These are phyloP conservation scores for Diaporthe vaccinii DNA, from an alignment of 2,329 filamentous ascomycete genomes.

Conservation along the genomic window DNA sequence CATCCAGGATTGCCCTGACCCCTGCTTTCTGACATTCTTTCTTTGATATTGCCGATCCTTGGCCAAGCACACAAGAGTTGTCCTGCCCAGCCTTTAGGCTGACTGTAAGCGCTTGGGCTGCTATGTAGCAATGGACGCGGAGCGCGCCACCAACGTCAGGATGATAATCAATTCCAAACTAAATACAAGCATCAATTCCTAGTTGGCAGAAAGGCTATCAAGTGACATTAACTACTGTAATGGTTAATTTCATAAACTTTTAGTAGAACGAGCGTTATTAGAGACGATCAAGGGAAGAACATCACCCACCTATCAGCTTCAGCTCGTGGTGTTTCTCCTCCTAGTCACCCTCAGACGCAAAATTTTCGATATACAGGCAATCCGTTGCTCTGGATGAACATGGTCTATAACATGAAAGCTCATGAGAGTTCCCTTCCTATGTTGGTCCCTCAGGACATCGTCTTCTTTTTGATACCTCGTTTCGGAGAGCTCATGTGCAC, in stretches of 20 bases:
- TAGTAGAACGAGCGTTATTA: background rate
- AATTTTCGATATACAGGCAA: background rate
- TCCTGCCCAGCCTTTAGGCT: slow-evolving; percentile 1
- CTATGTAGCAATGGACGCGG: background rate
- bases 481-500: background rate
- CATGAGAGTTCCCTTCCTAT: background rate
- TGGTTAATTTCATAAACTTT: background rate
- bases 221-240: background rate
- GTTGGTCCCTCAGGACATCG: background rate
- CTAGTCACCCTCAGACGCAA: background rate
- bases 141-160: slow-evolving; percentile 5
- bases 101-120: background rate
- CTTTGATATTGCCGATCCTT: background rate
- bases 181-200: background rate
- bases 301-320: background rate
- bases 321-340: too few relatives aligned
- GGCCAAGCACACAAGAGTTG: background rate
- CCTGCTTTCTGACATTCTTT: background rate
- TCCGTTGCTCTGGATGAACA: background rate
- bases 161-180: background rate
- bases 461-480: background rate
- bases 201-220: background rate
- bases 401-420: background rate
- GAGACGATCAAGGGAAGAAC: background rate
- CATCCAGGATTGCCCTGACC: background rate